Conservation (phyloP, 345 rosid species). For the Odontarrhena argentea region DNA sequence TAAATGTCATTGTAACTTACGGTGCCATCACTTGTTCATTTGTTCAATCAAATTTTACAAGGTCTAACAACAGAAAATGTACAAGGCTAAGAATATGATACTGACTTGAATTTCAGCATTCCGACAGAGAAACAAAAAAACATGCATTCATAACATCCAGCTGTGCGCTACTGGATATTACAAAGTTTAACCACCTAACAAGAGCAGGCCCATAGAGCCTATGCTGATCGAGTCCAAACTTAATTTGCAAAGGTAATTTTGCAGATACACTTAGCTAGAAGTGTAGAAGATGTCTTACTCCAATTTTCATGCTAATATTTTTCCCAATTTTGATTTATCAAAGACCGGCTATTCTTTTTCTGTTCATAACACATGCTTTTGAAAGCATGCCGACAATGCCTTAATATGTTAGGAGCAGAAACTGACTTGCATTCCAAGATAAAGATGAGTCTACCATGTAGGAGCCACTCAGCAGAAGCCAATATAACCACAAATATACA, state of each 20-base stretch:
- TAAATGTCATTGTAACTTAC: slow-evolving; percentile 14
- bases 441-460: slow-evolving; percentile 7
- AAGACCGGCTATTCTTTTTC: slow-evolving; percentile 6
- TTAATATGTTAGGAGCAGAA: background rate
- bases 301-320: slow-evolving; percentile 1
- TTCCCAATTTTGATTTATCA: slow-evolving; percentile 7
- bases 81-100: slow-evolving; percentile 20
- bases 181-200: background rate
- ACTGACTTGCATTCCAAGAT: background rate
- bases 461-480: slow-evolving; percentile 16
- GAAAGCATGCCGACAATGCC: slow-evolving; percentile 7
- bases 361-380: slow-evolving; percentile 14
- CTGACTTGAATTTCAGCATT: background rate
- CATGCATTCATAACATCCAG: slow-evolving; percentile 6
- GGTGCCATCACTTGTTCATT: slow-evolving; percentile 16
- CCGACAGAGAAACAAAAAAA: background rate
- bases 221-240: slow-evolving; percentile 11
- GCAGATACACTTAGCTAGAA: slow-evolving; percentile 11
- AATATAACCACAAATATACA: slow-evolving; percentile 11
- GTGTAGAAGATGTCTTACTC: background rate
- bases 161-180: background rate
- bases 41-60: slow-evolving; percentile 11
- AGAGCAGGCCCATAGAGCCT: slow-evolving; percentile 14
- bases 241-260: slow-evolving; percentile 1
- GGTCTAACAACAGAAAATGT: slow-evolving; percentile 13